These are phyloP conservation scores for Lentinula edodes DNA, from an alignment of 768 basidiomycete species.

Conservation along the genomic window DNA sequence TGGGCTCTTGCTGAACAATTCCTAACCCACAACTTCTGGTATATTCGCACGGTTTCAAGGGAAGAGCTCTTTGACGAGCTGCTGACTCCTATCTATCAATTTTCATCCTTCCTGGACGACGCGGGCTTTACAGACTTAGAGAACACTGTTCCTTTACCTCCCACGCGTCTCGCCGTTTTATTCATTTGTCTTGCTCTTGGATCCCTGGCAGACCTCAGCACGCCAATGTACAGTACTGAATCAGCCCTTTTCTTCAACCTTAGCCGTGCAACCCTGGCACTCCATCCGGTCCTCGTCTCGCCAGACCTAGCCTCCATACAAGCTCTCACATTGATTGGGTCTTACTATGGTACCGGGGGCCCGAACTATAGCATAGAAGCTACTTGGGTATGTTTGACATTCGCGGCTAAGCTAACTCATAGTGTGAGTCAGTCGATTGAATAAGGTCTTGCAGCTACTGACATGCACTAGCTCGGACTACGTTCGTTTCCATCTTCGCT, in stretches of 20 bases:
- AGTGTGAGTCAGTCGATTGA: constrained; percentile 16
- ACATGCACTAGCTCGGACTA: not conserved
- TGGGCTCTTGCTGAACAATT: constrained; percentile 40
- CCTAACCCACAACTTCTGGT: constrained; percentile 27
- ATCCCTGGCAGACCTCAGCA: constrained; percentile 28
- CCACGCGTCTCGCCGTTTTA: constrained; percentile 23
- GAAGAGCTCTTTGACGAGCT: constrained; percentile 29
- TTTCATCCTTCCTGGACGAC: constrained; percentile 16
- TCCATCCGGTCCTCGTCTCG: constrained; percentile 8
- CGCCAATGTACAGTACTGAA: constrained; percentile 21
- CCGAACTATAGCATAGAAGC: constrained; percentile 20
- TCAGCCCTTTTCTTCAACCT: constrained; percentile 13
- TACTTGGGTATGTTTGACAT: constrained; percentile 24
- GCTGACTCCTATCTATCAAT: constrained; percentile 22
- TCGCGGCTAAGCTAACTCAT: constrained; percentile 27
- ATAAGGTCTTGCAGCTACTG: too few relatives aligned
- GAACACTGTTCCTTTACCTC: constrained; percentile 8
- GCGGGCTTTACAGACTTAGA: not conserved
- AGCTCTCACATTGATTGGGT: constrained; percentile 11
- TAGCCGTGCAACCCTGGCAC: constrained; percentile 10
- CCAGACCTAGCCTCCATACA: constrained; percentile 12
- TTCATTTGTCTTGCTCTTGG: constrained; percentile 30
- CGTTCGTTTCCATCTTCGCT: not conserved
- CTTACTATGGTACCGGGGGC: constrained; percentile 10
- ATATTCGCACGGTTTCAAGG: not conserved